A percentile compares a stretch with the other conserved stretches of the same genome.
phyloP scores from a whole-genome alignment of 176 grass and related monocot genomes.

The Poa annua region DNA sequence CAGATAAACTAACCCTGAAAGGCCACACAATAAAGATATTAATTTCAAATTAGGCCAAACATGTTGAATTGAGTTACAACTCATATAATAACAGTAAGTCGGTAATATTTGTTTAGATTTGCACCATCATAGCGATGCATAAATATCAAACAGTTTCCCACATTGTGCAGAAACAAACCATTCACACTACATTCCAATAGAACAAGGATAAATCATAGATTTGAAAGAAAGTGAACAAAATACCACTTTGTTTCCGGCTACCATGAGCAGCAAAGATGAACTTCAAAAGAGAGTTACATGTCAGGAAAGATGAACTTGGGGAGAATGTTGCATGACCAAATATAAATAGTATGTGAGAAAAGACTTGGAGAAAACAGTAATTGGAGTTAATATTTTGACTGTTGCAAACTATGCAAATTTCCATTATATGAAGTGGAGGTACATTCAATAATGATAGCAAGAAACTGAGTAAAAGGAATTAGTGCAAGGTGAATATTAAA shows the following conservation, averaged over 20 bases:
- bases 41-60: constrained; percentile 19
- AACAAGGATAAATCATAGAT: not conserved
- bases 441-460: constrained; percentile 18
- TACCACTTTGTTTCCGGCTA: not conserved
- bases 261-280: not conserved
- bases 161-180: constrained; percentile 8
- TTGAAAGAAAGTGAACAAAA: constrained; percentile 16
- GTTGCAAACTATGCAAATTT: constrained; percentile 10
- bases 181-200: not conserved
- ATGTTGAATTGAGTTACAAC: not conserved
- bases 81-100: not conserved
- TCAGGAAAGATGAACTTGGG: constrained; percentile 22
- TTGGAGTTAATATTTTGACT: not conserved
- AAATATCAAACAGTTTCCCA: not conserved
- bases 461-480: constrained; percentile 32
- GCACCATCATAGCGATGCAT: not conserved
- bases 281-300: not conserved
- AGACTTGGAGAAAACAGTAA: not conserved
- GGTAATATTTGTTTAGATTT: not conserved
- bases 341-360: constrained; percentile 6
- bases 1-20: constrained; percentile 4
- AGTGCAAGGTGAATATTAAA: not conserved
- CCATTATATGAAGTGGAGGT: not conserved
- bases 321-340: constrained; percentile 3
- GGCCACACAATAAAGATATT: not conserved